A percentile compares a stretch with the other conserved stretches of the same genome.
phyloP scores from a whole-genome alignment of 176 grass and related monocot genomes.

The Coix lacrymajobi region DNA sequence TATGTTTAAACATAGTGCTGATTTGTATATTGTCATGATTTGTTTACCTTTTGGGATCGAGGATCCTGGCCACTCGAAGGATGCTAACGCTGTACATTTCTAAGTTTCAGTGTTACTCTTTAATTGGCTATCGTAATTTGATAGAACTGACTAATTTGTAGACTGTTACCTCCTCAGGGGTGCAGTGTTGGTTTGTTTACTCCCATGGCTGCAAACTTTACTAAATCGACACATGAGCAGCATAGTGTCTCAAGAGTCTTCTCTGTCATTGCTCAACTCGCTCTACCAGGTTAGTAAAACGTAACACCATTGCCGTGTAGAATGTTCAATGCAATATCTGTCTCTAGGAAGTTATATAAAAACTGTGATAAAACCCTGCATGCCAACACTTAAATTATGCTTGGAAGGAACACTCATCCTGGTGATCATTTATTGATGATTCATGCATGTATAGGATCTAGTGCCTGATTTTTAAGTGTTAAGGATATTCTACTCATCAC shows the following conservation, averaged over 20 bases:
- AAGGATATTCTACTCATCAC: not conserved
- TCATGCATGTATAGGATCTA: not conserved
- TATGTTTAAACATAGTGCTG: not conserved
- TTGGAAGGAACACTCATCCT: not conserved
- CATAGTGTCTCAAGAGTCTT: slow-evolving; percentile 81
- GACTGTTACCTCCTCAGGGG: slow-evolving; percentile 38
- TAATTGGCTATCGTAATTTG: not conserved
- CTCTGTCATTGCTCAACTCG: slow-evolving; percentile 70
- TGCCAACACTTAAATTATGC: not conserved
- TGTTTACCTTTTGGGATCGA: not conserved
- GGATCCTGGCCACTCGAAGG: not conserved
- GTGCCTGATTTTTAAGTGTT: not conserved
- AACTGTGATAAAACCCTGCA: not conserved
- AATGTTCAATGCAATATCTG: not conserved
- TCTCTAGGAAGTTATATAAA: not conserved
- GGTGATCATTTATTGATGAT: not conserved
- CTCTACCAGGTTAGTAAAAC: slow-evolving; percentile 68
- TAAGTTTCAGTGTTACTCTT: not conserved
- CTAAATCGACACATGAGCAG: slow-evolving; percentile 69
- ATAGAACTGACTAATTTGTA: not conserved
- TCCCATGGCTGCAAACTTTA: slow-evolving; percentile 81
- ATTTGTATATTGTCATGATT: not conserved
- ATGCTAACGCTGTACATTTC: not conserved
- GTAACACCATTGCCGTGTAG: not conserved
- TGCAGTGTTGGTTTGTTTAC: slow-evolving; percentile 55